These are phyloP conservation scores for Halocafeteria seosinensis DNA, from an alignment of 108 stramenopile genomes.

Conservation along the genomic window DNA sequence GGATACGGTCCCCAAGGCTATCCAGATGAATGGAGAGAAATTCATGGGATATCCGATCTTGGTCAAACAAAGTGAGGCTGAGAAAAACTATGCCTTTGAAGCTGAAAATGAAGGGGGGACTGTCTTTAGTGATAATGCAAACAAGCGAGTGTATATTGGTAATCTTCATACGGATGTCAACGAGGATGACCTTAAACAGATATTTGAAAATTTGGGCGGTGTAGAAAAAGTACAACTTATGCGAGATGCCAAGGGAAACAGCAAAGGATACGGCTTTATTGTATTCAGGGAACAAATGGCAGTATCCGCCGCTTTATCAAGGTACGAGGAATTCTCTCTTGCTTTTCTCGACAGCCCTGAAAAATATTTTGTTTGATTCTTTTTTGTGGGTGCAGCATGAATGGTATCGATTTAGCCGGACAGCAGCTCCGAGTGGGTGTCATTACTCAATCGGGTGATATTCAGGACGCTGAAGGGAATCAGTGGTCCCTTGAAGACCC, in stretches of 20 bases:
- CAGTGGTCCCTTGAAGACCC: background rate
- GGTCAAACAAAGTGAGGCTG: constrained; percentile 71
- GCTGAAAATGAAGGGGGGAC: constrained; percentile 17
- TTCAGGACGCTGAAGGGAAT: background rate
- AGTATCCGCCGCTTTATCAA: background rate
- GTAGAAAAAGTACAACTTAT: background rate
- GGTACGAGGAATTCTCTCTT: background rate
- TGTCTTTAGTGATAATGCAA: background rate
- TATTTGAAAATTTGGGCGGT: background rate
- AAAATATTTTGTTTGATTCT: no score
- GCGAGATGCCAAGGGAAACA: background rate
- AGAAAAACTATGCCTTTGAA: constrained; percentile 47
- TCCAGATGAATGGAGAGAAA: constrained; percentile 49
- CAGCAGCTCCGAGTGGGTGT: background rate
- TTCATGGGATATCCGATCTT: constrained; percentile 51
- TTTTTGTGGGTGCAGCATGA: no score
- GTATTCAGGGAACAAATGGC: background rate
- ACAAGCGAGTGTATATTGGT: background rate
- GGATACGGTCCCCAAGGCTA: constrained; percentile 54
- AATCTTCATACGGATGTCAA: constrained; percentile 23
- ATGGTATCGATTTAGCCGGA: no score
- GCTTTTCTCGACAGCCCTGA: no score
- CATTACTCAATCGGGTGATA: background rate
- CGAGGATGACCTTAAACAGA: constrained; percentile 15
- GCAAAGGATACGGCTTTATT: background rate